A percentile compares a stretch with the other conserved stretches of the same genome.
Conservation (phyloP, 441 rosid genomes). For the Sinapis alba region DNA sequence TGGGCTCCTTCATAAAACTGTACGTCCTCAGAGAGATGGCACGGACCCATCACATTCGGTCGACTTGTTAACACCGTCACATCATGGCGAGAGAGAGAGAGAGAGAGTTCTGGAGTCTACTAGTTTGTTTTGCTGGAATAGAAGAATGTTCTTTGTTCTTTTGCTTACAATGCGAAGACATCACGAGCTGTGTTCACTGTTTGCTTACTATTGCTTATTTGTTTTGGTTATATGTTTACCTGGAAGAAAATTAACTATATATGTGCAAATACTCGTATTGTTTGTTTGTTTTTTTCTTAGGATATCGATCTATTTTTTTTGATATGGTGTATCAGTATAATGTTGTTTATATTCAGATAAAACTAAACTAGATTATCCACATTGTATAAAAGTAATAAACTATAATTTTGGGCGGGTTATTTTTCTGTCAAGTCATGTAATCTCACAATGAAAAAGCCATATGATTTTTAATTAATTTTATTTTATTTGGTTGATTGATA, state of each 20-base stretch:
- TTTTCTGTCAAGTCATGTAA: not conserved
- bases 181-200: constrained; percentile 15
- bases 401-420: not conserved
- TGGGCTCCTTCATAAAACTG: constrained; percentile 39
- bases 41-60: constrained; percentile 48
- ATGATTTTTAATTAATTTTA: not conserved
- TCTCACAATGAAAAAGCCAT: not conserved
- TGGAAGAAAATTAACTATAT: not conserved
- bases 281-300: too few species aligned
- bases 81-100: constrained; percentile 15
- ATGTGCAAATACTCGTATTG: too few species aligned
- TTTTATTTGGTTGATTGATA: constrained; percentile 29
- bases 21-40: constrained; percentile 31
- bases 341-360: not conserved
- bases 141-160: constrained; percentile 38
- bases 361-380: not conserved
- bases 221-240: not conserved
- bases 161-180: constrained; percentile 17
- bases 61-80: constrained; percentile 34
- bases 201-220: not conserved
- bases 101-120: constrained; percentile 21
- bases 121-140: constrained; percentile 16
- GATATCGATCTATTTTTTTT: too few species aligned
- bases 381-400: not conserved
- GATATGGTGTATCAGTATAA: not conserved